phyloP scores from a whole-genome alignment of 2,329 filamentous ascomycete species.

The Sporothrix luriei region DNA sequence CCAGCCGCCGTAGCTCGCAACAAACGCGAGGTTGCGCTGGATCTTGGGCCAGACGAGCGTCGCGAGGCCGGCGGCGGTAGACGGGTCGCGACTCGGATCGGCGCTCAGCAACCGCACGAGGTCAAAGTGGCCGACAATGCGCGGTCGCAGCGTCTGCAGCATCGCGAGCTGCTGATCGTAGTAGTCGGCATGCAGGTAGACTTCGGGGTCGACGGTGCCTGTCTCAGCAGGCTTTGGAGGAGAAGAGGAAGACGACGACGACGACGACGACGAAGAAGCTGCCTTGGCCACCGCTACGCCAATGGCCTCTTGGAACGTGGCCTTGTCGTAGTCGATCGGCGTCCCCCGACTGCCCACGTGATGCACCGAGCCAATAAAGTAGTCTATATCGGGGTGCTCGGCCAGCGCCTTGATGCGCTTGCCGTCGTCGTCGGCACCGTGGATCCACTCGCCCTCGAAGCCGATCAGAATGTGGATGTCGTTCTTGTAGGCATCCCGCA shows the following conservation, averaged over 20 bases:
- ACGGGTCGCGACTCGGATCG: slow-evolving; percentile 64
- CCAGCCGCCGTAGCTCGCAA: slow-evolving; percentile 74
- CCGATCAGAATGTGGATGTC: slow-evolving; percentile 81
- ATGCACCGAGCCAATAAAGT: slow-evolving; percentile 87
- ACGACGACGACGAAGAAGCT: slow-evolving; percentile 31
- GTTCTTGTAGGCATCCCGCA: slow-evolving; percentile 69
- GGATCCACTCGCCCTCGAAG: slow-evolving; percentile 93
- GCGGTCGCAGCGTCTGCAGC: slow-evolving; percentile 70
- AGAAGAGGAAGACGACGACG: not conserved
- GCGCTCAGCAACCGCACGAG: slow-evolving; percentile 79
- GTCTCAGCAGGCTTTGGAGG: not conserved
- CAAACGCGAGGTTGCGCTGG: slow-evolving; percentile 70
- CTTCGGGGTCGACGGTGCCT: slow-evolving; percentile 57
- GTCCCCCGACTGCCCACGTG: slow-evolving; percentile 77
- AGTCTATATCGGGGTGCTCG: slow-evolving; percentile 64
- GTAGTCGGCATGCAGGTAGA: slow-evolving; percentile 76
- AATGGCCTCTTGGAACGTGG: slow-evolving; percentile 66
- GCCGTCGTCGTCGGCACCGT: slow-evolving; percentile 60
- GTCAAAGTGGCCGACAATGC: slow-evolving; percentile 91
- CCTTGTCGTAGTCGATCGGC: slow-evolving; percentile 83
- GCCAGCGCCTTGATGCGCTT: slow-evolving; percentile 65
- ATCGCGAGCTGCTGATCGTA: slow-evolving; percentile 87
- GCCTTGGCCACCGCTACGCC: slow-evolving; percentile 52
- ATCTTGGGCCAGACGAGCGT: slow-evolving; percentile 71
- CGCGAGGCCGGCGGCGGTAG: slow-evolving; percentile 37